Percentiles rank a stretch among this genome's conserved stretches.
phyloP scores from a whole-genome alignment of 2,329 filamentous ascomycete genomes.

The Podosphaera xanthii region DNA sequence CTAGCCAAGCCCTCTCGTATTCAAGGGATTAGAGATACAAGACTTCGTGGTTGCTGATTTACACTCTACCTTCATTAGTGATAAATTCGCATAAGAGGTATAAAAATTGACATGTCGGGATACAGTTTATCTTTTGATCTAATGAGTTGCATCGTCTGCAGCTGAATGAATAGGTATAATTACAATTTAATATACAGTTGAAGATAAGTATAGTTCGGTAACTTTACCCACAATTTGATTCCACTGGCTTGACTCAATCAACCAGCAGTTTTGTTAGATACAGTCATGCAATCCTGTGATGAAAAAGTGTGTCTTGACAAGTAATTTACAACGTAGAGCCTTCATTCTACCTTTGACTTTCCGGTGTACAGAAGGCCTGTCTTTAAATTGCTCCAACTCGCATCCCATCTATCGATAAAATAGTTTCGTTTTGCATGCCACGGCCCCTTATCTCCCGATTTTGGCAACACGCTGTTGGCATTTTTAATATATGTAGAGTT shows the following conservation, averaged over 20 bases:
- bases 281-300: neutral
- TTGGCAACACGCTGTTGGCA: slow-evolving; percentile 9
- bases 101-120: no score
- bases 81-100: no score
- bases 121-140: no score
- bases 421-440: slow-evolving; percentile 14
- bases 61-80: no score
- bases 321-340: neutral
- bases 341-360: neutral
- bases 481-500: slow-evolving; percentile 12
- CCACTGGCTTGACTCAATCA: neutral
- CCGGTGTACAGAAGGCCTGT: slow-evolving; percentile 8
- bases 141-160: no score
- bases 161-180: no score
- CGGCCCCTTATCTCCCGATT: slow-evolving; percentile 9
- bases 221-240: neutral
- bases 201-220: neutral
- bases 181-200: neutral
- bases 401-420: slow-evolving; percentile 13
- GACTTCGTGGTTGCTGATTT: no score
- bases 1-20: no score
- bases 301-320: neutral
- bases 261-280: neutral
- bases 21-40: no score
- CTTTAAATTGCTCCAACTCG: slow-evolving; percentile 11